phyloP scores from a whole-genome alignment of 176 grass and related monocot genomes.

The Cocos nucifera region DNA sequence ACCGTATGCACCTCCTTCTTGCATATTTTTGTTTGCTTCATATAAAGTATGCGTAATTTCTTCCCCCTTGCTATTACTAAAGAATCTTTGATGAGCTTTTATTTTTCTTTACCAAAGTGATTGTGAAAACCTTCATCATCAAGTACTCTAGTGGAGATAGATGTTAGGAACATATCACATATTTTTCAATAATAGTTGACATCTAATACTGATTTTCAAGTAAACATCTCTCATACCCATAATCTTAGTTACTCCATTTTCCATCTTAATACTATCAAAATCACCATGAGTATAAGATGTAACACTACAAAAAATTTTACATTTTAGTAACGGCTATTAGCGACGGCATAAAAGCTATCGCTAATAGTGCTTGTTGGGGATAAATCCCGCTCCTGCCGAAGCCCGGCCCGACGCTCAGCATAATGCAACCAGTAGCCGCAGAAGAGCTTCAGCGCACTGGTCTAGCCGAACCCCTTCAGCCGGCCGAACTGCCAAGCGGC shows the following conservation, averaged over 20 bases:
- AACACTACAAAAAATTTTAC: too few relatives aligned
- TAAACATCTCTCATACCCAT: neutral
- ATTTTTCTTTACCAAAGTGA: neutral
- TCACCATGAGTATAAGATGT: neutral
- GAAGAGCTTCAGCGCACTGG: too few relatives aligned
- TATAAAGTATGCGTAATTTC: neutral
- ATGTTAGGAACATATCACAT: neutral
- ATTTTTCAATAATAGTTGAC: neutral
- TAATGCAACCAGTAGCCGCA: too few relatives aligned
- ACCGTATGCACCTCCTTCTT: neutral
- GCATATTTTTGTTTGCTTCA: neutral
- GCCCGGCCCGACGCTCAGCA: too few relatives aligned
- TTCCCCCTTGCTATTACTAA: neutral
- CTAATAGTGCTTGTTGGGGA: too few relatives aligned
- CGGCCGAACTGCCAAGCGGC: too few relatives aligned
- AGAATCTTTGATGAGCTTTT: too few relatives aligned
- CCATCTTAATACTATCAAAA: neutral
- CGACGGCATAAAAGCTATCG: too few relatives aligned
- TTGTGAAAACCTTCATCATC: neutral
- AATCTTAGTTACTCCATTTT: neutral
- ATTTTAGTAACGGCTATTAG: too few relatives aligned
- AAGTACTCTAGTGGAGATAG: neutral
- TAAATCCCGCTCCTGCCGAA: too few relatives aligned
- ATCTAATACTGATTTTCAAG: neutral
- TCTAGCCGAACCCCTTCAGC: too few relatives aligned